phyloP scores from a whole-genome alignment of 2,329 filamentous ascomycete species.

The Huntiella decipiens region DNA sequence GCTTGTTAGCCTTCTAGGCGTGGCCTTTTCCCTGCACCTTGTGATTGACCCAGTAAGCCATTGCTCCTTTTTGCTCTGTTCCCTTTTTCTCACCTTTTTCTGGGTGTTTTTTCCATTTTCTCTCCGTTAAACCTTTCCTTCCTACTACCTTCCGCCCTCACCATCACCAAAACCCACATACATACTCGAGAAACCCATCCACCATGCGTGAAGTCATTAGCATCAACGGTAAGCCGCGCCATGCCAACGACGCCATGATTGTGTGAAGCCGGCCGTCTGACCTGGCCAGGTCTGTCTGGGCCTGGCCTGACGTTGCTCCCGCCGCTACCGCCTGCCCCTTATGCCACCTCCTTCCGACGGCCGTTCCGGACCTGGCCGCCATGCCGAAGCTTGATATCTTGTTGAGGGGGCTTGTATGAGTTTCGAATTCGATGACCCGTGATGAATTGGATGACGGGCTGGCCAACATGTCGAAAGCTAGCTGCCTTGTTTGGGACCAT shows the following conservation, averaged over 20 bases:
- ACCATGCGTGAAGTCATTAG: conserved; percentile 99
- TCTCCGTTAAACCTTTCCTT: conserved; percentile 4
- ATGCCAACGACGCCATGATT: too few species aligned
- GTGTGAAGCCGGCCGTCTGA: not conserved
- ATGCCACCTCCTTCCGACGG: too few species aligned
- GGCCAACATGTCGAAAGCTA: too few species aligned
- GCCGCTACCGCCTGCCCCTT: too few species aligned
- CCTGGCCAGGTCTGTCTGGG: not conserved
- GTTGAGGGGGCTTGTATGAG: too few species aligned
- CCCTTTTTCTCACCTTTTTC: conserved; percentile 14
- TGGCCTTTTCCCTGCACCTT: conserved; percentile 15
- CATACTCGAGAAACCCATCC: conserved; percentile 7
- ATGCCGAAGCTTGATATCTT: too few species aligned
- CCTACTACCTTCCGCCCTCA: conserved; percentile 3
- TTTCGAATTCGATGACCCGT: too few species aligned
- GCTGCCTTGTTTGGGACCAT: too few species aligned
- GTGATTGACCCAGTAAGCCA: conserved; percentile 16
- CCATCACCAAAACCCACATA: conserved; percentile 2
- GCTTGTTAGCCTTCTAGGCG: conserved; percentile 2
- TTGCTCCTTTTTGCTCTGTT: conserved; percentile 15
- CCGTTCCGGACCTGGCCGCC: too few species aligned
- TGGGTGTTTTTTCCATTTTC: conserved; percentile 5
- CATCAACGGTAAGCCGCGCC: conserved; percentile 66
- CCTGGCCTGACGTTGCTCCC: not conserved
- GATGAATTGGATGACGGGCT: too few species aligned